Conservation (phyloP, 345 rosid species). For the Mangifera indica region DNA sequence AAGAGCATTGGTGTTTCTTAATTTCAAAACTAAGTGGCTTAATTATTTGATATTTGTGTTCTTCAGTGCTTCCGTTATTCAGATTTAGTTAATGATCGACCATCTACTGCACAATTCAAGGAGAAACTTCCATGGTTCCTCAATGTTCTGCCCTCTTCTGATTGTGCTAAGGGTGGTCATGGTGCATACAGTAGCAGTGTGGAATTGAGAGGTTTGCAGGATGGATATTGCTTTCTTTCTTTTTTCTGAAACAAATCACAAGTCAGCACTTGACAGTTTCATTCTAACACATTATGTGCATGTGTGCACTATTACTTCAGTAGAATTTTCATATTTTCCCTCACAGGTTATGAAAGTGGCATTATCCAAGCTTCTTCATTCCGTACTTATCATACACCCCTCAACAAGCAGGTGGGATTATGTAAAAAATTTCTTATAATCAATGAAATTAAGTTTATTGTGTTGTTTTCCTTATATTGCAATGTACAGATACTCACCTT, state of each 20-base stretch:
- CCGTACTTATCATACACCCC: conserved; percentile 97
- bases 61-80: conserved; percentile 91
- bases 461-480: conserved; percentile 13
- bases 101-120: conserved; percentile 76
- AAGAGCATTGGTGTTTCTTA: conserved; percentile 6
- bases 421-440: conserved; percentile 1
- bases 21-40: conserved; percentile 13
- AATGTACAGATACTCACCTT: background rate
- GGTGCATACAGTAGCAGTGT: conserved; percentile 95
- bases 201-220: conserved; percentile 65
- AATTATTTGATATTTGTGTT: conserved; percentile 22
- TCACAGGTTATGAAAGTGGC: conserved; percentile 72
- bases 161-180: conserved; percentile 98
- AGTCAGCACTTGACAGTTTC: background rate
- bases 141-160: conserved; percentile 84
- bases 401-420: conserved; percentile 76
- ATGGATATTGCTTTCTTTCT: conserved; percentile 18
- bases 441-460: conserved; percentile 1
- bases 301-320: background rate
- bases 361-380: conserved; percentile 88
- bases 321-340: conserved; percentile 9
- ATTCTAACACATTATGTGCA: background rate
- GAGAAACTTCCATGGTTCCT: conserved; percentile 99
- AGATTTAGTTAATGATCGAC: conserved; percentile 79
- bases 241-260: background rate